Conservation (phyloP, 2,329 filamentous ascomycete species). For the Hypoxylon sp. region DNA sequence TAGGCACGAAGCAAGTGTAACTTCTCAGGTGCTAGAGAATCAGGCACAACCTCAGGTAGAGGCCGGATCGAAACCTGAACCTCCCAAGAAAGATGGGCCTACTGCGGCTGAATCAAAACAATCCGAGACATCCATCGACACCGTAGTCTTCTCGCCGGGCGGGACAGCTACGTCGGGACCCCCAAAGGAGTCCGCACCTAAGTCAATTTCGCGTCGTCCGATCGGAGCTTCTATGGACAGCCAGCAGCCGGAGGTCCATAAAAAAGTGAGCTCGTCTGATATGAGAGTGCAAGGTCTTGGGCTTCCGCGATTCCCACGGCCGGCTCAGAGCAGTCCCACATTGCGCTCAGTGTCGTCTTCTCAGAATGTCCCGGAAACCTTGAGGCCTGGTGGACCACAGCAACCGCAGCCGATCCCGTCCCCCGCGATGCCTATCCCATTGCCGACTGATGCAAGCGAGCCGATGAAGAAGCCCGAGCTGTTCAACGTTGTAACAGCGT, state of each 20-base stretch:
- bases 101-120: background rate
- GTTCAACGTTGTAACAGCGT: slow-evolving; percentile 29
- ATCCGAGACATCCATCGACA: slow-evolving; percentile 18
- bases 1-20: slow-evolving; percentile 9
- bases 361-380: slow-evolving; percentile 23
- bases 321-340: slow-evolving; percentile 26
- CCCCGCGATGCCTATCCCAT: slow-evolving; percentile 4
- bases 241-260: slow-evolving; percentile 25
- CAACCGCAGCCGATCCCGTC: slow-evolving; percentile 13
- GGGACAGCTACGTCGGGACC: slow-evolving; percentile 12
- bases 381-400: slow-evolving; percentile 15
- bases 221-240: slow-evolving; percentile 23
- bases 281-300: slow-evolving; percentile 14
- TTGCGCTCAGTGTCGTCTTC: slow-evolving; percentile 16
- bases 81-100: slow-evolving; percentile 22
- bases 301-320: slow-evolving; percentile 23
- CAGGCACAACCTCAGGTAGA: slow-evolving; percentile 1
- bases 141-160: slow-evolving; percentile 11
- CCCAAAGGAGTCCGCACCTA: slow-evolving; percentile 35
- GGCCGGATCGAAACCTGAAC: slow-evolving; percentile 16
- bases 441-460: slow-evolving; percentile 21
- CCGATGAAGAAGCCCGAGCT: slow-evolving; percentile 31
- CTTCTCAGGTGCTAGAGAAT: background rate
- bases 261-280: slow-evolving; percentile 25
- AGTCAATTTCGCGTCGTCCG: slow-evolving; percentile 36